phyloP scores from a whole-genome alignment of 306 rosid genomes.

The Lathyrus aphaca region DNA sequence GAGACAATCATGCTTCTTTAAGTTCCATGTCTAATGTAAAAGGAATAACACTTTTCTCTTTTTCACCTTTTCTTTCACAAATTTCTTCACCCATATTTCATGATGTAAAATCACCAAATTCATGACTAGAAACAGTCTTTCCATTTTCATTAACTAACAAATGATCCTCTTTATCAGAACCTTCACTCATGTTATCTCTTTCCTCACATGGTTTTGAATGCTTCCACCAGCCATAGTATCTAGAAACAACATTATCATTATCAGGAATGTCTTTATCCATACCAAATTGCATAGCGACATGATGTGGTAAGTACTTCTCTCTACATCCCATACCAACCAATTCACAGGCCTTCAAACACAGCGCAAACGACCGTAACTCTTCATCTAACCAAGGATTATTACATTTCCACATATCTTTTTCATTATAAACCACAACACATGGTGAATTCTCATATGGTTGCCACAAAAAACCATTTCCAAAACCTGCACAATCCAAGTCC shows the following conservation, averaged over 20 bases:
- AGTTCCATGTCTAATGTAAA: neutral
- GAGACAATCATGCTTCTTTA: constrained; percentile 32
- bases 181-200: neutral
- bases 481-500: constrained; percentile 29
- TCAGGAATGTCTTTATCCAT: constrained; percentile 55
- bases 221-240: constrained; percentile 56
- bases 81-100: neutral
- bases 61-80: neutral
- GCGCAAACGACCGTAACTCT: constrained; percentile 40
- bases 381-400: constrained; percentile 17
- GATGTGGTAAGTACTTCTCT: constrained; percentile 53
- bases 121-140: constrained; percentile 4
- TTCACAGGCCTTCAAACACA: constrained; percentile 46
- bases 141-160: neutral
- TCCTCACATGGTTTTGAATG: neutral
- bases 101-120: neutral
- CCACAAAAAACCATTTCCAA: constrained; percentile 47
- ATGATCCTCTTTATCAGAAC: constrained; percentile 7
- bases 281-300: constrained; percentile 74
- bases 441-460: constrained; percentile 51
- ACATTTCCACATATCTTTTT: constrained; percentile 22
- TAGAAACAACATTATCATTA: constrained; percentile 28
- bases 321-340: constrained; percentile 45
- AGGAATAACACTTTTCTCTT: neutral
- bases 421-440: constrained; percentile 15